These are phyloP conservation scores for Apophysomyces trapeziformis DNA, from an alignment of 371 early-diverging fungal genomes.

Conservation along the genomic window DNA sequence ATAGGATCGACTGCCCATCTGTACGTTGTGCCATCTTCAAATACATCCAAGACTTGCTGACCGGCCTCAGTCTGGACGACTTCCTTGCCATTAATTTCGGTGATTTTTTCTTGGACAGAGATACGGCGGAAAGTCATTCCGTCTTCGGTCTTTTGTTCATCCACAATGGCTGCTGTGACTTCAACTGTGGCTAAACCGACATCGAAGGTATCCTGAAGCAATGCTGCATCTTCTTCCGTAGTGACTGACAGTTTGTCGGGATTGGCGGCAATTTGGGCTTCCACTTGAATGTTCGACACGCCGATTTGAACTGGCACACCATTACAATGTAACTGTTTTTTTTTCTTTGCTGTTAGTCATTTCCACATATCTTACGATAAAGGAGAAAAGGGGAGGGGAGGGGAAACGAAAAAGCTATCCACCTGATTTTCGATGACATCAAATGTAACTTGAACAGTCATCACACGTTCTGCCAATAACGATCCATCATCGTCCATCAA, in stretches of 20 bases:
- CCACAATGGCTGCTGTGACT: conserved; percentile 61
- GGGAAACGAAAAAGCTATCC: conserved; percentile 13
- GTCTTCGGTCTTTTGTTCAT: conserved; percentile 59
- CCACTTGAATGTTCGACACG: conserved; percentile 60
- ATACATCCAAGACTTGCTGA: conserved; percentile 72
- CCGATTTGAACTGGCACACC: conserved; percentile 64
- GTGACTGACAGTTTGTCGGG: conserved; percentile 49
- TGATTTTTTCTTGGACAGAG: conserved; percentile 62
- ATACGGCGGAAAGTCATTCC: conserved; percentile 61
- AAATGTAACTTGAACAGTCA: conserved; percentile 71
- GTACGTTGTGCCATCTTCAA: conserved; percentile 54
- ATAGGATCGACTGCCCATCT: conserved; percentile 54
- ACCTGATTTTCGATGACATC: conserved; percentile 67
- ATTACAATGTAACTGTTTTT: conserved; percentile 55
- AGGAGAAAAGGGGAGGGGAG: background rate
- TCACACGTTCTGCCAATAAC: conserved; percentile 66
- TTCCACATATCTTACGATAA: background rate
- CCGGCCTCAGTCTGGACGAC: conserved; percentile 72
- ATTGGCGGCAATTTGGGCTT: conserved; percentile 60
- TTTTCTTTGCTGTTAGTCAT: no score
- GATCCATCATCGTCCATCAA: conserved; percentile 69
- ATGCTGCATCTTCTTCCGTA: conserved; percentile 55
- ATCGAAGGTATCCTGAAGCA: conserved; percentile 62
- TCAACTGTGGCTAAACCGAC: conserved; percentile 73
- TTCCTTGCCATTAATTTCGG: conserved; percentile 71